Conservation (phyloP, 805 yeast species). For the Yarrowia phangngaensis region DNA sequence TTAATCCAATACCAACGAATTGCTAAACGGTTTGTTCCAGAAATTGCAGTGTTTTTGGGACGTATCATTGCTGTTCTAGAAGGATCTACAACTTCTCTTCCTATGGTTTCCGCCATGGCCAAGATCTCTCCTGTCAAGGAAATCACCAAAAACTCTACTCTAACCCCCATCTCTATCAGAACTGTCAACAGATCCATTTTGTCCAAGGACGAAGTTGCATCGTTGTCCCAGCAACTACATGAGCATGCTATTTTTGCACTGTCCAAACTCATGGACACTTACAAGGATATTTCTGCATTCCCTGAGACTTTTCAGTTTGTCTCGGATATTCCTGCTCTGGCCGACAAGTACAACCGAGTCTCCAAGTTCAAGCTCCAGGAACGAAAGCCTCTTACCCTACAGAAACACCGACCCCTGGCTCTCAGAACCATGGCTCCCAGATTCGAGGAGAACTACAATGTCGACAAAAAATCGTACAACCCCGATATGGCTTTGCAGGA, state of each 20-base stretch:
- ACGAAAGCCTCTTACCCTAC: constrained; percentile 71
- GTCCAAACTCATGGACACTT: constrained; percentile 13
- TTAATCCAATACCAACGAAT: constrained; percentile 69
- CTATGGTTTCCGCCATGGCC: constrained; percentile 35
- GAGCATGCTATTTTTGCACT: constrained; percentile 10
- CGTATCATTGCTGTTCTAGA: constrained; percentile 43
- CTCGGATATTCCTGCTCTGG: constrained; percentile 4
- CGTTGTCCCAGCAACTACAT: constrained; percentile 3
- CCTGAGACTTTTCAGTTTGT: constrained; percentile 48
- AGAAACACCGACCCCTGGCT: constrained; percentile 77
- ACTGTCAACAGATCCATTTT: constrained; percentile 1
- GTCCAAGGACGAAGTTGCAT: constrained; percentile 4
- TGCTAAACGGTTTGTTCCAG: constrained; percentile 81
- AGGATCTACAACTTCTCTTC: constrained; percentile 46
- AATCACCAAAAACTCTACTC: background rate
- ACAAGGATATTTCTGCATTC: constrained; percentile 63
- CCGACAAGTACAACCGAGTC: constrained; percentile 49
- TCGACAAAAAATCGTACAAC: constrained; percentile 89
- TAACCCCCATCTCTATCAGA: background rate
- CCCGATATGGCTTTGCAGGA: constrained; percentile 78
- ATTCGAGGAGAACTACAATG: constrained; percentile 93
- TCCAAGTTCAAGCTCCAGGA: constrained; percentile 47
- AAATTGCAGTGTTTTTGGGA: constrained; percentile 50
- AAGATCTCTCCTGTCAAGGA: constrained; percentile 21
- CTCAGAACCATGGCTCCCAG: constrained; percentile 83